Percentiles rank a stretch among this genome's conserved stretches.
These are phyloP conservation scores for Exophiala spinifera DNA, from an alignment of 2,329 filamentous ascomycete species.

Conservation along the genomic window DNA sequence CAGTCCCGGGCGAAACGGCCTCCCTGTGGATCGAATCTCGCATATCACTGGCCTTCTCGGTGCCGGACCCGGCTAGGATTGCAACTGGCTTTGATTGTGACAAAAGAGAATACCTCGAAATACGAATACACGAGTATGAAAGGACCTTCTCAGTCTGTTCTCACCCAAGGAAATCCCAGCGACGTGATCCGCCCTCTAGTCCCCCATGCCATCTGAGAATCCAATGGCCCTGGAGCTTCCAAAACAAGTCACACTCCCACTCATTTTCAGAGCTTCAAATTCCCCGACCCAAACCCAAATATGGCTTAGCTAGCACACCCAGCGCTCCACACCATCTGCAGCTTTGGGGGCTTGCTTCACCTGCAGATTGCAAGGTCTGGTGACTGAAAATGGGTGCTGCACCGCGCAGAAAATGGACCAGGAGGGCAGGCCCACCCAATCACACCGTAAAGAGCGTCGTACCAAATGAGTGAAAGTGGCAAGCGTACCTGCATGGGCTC, in stretches of 20 bases:
- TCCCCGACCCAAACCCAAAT: constrained; percentile 11
- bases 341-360: constrained; percentile 16
- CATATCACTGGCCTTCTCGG: neutral
- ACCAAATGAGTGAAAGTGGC: constrained; percentile 21
- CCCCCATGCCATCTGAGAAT: neutral
- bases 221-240: neutral
- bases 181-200: neutral
- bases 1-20: neutral
- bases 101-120: neutral
- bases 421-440: constrained; percentile 17
- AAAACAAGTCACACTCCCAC: neutral
- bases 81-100: neutral
- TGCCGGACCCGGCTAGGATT: constrained; percentile 3
- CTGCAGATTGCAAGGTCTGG: constrained; percentile 23
- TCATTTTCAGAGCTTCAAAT: neutral
- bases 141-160: neutral
- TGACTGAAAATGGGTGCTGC: constrained; percentile 14
- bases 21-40: neutral
- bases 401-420: constrained; percentile 5
- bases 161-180: neutral
- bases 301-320: constrained; percentile 19
- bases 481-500: constrained; percentile 21
- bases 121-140: constrained; percentile 6
- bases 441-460: constrained; percentile 10
- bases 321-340: constrained; percentile 25